A percentile compares a stretch with the other conserved stretches of the same genome.
These are phyloP conservation scores for Penstemon davidsonii DNA, from an alignment of 257 asterid genomes.

Conservation along the genomic window DNA sequence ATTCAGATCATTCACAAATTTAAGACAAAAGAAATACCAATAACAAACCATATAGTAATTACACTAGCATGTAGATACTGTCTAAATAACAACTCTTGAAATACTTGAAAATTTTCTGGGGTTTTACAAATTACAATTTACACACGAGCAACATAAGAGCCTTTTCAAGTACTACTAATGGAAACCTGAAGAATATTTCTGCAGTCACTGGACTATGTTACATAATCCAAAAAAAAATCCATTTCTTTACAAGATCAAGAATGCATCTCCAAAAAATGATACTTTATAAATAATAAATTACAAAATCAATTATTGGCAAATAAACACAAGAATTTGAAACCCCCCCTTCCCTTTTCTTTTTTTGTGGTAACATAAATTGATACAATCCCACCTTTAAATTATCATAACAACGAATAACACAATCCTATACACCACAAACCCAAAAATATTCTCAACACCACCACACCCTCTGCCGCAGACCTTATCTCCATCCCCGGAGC, in stretches of 20 bases:
- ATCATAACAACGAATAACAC: conserved; percentile 35
- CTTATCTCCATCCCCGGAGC: conserved; percentile 55
- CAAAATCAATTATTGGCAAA: conserved; percentile 23
- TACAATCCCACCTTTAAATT: conserved; percentile 32
- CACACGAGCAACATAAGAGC: no score
- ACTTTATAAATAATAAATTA: conserved; percentile 19
- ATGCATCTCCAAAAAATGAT: conserved; percentile 29
- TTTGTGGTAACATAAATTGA: not conserved
- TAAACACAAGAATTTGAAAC: conserved; percentile 31
- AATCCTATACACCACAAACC: conserved; percentile 56
- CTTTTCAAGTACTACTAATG: not conserved
- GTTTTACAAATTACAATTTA: no score
- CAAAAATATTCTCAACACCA: conserved; percentile 29
- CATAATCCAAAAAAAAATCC: conserved; percentile 19
- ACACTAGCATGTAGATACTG: no score
- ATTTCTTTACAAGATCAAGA: conserved; percentile 42
- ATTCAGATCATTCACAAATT: no score
- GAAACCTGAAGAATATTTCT: not conserved
- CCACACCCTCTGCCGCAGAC: conserved; percentile 40
- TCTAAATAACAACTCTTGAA: no score
- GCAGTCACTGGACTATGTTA: conserved; percentile 16
- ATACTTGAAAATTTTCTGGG: no score
- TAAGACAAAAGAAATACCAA: no score
- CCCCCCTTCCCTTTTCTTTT: not conserved
- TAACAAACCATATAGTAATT: no score